Conservation (phyloP, 1,284 basidiomycete genomes). For the Ustilago crameri region DNA sequence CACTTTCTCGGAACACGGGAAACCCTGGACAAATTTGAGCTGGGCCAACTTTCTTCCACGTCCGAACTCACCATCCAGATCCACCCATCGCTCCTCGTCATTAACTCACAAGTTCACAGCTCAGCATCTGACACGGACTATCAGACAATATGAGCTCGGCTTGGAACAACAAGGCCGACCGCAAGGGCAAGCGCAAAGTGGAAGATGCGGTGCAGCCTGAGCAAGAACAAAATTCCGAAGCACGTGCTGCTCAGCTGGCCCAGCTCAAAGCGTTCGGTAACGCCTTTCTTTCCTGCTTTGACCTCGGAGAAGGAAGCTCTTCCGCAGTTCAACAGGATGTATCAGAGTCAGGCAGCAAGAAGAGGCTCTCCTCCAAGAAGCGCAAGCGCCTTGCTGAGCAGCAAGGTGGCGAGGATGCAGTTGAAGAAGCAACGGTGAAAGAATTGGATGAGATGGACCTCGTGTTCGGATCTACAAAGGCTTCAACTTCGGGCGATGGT, state of each 20-base stretch:
- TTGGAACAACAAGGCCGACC: neutral
- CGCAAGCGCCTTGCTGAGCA: constrained; percentile 29
- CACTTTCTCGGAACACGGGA: constrained; percentile 26
- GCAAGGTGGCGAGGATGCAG: constrained; percentile 2
- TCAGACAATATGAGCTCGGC: constrained; percentile 10
- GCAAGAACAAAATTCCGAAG: constrained; percentile 6
- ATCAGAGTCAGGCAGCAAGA: neutral
- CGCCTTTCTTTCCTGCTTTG: constrained; percentile 44
- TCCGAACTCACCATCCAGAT: neutral
- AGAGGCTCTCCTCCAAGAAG: constrained; percentile 33
- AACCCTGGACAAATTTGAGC: constrained; percentile 26
- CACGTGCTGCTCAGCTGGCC: constrained; percentile 21
- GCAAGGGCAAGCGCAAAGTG: constrained; percentile 15
- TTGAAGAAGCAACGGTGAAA: constrained; percentile 2
- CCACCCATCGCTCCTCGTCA: neutral
- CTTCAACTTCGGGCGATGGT: neutral
- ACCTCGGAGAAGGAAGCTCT: constrained; percentile 8
- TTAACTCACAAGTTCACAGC: neutral
- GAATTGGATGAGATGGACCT: constrained; percentile 38
- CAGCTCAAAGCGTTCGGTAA: constrained; percentile 45
- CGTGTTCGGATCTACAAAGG: constrained; percentile 22
- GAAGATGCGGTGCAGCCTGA: neutral
- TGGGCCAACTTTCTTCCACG: constrained; percentile 13
- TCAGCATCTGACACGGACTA: neutral
- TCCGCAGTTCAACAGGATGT: neutral